Conservation (phyloP, 2,329 filamentous ascomycete species). For the Eurotiales sp. region DNA sequence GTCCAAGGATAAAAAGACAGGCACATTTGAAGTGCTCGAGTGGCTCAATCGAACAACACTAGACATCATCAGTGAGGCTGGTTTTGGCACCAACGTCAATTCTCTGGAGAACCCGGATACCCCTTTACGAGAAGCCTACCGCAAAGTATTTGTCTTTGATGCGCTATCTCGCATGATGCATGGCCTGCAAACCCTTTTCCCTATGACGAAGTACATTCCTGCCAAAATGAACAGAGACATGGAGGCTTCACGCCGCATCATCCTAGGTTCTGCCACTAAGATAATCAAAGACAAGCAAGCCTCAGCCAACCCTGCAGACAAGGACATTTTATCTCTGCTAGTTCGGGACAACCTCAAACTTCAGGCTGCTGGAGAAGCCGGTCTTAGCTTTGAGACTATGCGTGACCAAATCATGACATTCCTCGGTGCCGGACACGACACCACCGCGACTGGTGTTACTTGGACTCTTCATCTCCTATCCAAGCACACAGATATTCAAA, state of each 20-base stretch:
- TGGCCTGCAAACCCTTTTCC: constrained; percentile 43
- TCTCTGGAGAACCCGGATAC: constrained; percentile 36
- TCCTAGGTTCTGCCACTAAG: constrained; percentile 31
- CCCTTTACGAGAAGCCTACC: constrained; percentile 39
- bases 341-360: constrained; percentile 41
- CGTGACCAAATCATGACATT: constrained; percentile 41
- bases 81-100: constrained; percentile 41
- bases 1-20: constrained; percentile 23
- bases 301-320: constrained; percentile 30
- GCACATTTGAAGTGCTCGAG: constrained; percentile 37
- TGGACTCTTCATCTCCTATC: constrained; percentile 44
- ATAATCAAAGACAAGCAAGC: constrained; percentile 35
- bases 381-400: constrained; percentile 35
- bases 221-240: constrained; percentile 39
- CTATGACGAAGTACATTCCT: constrained; percentile 36
- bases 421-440: constrained; percentile 44
- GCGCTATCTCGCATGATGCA: constrained; percentile 34
- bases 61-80: constrained; percentile 44
- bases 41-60: constrained; percentile 45
- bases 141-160: constrained; percentile 43
- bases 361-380: constrained; percentile 33
- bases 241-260: constrained; percentile 32
- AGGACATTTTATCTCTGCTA: constrained; percentile 41
- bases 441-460: constrained; percentile 42
- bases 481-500: constrained; percentile 38